Evolutionary conservation across 345 rosid genomes (phyloP).

Genomic region (Geranium brycei): DNA sequence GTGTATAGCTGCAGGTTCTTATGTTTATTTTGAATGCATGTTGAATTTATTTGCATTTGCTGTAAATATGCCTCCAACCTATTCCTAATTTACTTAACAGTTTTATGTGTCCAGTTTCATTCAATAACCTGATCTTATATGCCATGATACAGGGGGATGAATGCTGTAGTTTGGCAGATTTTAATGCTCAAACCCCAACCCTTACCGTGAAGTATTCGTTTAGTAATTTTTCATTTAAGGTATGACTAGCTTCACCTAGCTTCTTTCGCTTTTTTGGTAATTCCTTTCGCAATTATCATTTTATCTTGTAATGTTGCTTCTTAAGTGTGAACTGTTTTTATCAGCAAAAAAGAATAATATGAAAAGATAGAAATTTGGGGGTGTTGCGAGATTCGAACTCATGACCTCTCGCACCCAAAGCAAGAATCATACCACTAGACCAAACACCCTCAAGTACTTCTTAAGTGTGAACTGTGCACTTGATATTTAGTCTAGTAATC

Average conservation of each 20-base stretch:
- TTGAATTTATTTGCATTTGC: background rate
- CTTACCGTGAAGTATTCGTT: constrained; percentile 76
- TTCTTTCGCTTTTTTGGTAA: background rate
- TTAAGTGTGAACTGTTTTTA: no score
- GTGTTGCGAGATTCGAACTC: no score
- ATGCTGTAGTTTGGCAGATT: constrained; percentile 69
- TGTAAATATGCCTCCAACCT: background rate
- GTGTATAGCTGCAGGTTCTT: background rate
- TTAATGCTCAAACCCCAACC: constrained; percentile 44
- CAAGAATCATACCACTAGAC: no score
- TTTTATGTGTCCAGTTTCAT: background rate
- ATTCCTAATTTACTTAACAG: background rate
- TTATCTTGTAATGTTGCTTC: no score
- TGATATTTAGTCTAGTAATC: background rate
- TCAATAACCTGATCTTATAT: no score
- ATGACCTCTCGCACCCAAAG: no score
- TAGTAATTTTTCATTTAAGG: constrained; percentile 96
- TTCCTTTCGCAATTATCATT: no score
- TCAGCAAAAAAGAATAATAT: no score
- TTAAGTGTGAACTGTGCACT: no score
- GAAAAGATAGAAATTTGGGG: background rate
- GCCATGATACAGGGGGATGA: constrained; percentile 56
- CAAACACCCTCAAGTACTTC: no score
- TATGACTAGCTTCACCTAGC: constrained; percentile 13
- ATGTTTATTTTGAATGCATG: background rate